Conservation (phyloP, 768 basidiomycete genomes). For the Trametes meyenii region DNA sequence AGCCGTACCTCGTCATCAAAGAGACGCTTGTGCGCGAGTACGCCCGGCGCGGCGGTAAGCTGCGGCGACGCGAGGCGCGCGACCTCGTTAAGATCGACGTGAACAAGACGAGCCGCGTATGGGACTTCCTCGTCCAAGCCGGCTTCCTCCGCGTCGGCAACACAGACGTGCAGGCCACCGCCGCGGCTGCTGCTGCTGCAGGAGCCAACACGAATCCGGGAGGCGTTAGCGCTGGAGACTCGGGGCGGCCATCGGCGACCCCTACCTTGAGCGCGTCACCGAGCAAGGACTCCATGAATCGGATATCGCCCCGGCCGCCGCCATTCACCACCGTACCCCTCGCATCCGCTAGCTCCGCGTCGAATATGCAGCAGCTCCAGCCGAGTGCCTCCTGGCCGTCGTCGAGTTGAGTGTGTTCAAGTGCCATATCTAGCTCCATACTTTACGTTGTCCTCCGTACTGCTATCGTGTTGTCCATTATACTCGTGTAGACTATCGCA, state of each 20-base stretch:
- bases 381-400: not conserved
- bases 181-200: not conserved
- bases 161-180: constrained; percentile 24
- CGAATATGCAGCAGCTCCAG: constrained; percentile 6
- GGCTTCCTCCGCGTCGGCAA: constrained; percentile 72
- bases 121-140: constrained; percentile 89
- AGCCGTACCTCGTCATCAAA: constrained; percentile 95
- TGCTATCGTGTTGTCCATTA: constrained; percentile 26
- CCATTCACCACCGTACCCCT: constrained; percentile 31
- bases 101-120: constrained; percentile 89
- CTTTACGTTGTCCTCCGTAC: constrained; percentile 16
- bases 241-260: constrained; percentile 30
- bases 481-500: constrained; percentile 25
- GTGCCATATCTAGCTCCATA: not conserved
- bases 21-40: constrained; percentile 94
- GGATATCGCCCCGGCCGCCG: constrained; percentile 29
- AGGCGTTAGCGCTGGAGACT: constrained; percentile 1
- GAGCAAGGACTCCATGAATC: constrained; percentile 33
- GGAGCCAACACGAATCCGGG: not conserved
- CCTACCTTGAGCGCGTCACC: constrained; percentile 35
- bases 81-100: constrained; percentile 93
- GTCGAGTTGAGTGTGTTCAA: constrained; percentile 5
- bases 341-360: constrained; percentile 6
- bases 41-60: constrained; percentile 83
- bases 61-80: constrained; percentile 85